Percentiles rank a stretch among this genome's conserved stretches.
Conservation (phyloP, 768 basidiomycete species). For the Kwoniella sp. region DNA sequence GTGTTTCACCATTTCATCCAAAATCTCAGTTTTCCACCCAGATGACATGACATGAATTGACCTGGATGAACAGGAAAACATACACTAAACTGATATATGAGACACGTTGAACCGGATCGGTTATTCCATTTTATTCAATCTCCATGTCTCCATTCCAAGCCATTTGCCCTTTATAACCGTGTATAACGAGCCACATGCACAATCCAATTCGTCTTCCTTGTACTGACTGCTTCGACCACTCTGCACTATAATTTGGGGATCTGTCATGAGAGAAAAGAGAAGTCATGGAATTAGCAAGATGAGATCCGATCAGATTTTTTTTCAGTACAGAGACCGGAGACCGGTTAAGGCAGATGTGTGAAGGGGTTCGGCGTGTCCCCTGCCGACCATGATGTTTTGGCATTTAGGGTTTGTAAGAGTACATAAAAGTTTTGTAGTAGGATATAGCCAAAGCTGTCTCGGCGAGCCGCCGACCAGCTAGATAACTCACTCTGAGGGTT, state of each 20-base stretch:
- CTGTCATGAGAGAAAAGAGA: neutral
- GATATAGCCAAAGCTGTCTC: too few species aligned
- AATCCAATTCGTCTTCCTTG: neutral
- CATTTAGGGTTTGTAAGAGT: too few species aligned
- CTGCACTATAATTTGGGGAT: neutral
- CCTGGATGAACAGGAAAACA: neutral
- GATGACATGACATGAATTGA: neutral
- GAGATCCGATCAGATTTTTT: neutral
- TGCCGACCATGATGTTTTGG: too few species aligned
- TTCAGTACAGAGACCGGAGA: too few species aligned
- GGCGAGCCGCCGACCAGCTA: too few species aligned
- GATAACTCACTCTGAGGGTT: conserved; percentile 74
- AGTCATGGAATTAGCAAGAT: neutral
- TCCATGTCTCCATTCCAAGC: neutral
- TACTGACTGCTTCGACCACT: too few species aligned
- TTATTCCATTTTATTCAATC: neutral
- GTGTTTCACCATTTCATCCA: too few species aligned
- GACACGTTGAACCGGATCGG: neutral
- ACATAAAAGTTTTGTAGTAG: too few species aligned
- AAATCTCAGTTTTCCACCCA: neutral
- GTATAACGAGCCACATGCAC: neutral
- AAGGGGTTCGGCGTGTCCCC: too few species aligned
- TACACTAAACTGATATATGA: neutral
- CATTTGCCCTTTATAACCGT: too few species aligned
- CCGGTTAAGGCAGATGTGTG: too few species aligned